A percentile compares a stretch with the other conserved stretches of the same genome.
phyloP scores from a whole-genome alignment of 805 yeast species.

The Myxozyma lipomycoides region DNA sequence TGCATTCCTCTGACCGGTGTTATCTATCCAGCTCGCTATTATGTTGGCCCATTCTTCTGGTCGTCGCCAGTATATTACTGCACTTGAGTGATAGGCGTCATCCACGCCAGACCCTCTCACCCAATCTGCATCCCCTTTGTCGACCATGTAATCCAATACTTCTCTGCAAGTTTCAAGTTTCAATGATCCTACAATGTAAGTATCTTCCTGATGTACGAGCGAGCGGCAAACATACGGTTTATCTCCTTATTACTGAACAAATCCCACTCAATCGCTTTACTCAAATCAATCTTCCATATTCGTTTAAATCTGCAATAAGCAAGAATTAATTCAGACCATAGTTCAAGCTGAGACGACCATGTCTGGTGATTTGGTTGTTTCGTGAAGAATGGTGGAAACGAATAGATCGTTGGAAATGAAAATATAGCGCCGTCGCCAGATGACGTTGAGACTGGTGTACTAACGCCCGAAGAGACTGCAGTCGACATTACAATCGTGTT shows the following conservation, averaged over 20 bases:
- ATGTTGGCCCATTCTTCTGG: conserved; percentile 64
- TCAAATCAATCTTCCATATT: conserved; percentile 51
- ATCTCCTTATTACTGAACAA: conserved; percentile 36
- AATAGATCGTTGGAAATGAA: conserved; percentile 52
- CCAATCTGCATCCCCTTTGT: conserved; percentile 55
- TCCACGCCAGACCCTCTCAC: conserved; percentile 38
- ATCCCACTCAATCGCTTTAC: conserved; percentile 31
- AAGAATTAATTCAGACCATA: conserved; percentile 68
- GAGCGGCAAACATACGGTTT: conserved; percentile 30
- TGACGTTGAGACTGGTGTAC: neutral
- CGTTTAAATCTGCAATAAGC: conserved; percentile 55
- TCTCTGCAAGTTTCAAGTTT: conserved; percentile 52
- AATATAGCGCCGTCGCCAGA: conserved; percentile 4
- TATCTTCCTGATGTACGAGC: conserved; percentile 37
- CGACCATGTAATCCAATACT: conserved; percentile 56
- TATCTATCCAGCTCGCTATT: conserved; percentile 50
- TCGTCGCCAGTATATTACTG: conserved; percentile 61
- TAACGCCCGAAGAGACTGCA: neutral
- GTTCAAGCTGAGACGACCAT: conserved; percentile 67
- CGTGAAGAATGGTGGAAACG: conserved; percentile 90
- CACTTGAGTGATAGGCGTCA: conserved; percentile 16
- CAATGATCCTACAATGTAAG: conserved; percentile 49
- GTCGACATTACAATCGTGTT: conserved; percentile 3
- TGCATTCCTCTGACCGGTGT: conserved; percentile 70
- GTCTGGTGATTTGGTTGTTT: conserved; percentile 80